Base-by-base conservation (phyloP, 2,329 filamentous ascomycete species). In the Trichoderma aggressivum region DNA sequence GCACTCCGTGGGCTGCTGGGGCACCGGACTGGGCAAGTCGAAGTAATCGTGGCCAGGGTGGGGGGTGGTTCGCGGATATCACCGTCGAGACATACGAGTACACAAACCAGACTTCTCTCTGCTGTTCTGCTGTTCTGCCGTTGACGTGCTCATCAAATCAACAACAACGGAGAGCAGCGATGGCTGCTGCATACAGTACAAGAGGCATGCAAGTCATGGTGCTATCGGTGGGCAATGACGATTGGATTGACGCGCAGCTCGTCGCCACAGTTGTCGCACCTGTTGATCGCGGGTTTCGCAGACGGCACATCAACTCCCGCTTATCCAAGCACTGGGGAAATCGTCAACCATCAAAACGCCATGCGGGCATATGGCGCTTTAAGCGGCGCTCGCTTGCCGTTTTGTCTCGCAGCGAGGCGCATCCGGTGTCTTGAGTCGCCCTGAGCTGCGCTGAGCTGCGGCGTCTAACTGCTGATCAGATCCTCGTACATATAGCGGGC, bases 1-100 rank as follows among this genome's bases (percentile, higher is more conserved):
- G 28, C 28, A 34, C 55, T 59, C 55, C 55, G 21, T 39, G 21
- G 36, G 60, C 24, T 50, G 26, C 39, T 30, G 30, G 61, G 39
- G 39, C 39, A 24, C 65, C 65, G 32, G 28, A 68, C 65, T 50
- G 65, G 64, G 65, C 65, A 68, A 68, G 55, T 68, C 55, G 36
- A 60, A 68, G 12, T 53, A 56, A 58, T 53, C 34, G 50, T 24
- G 36, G 50, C 36, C 21, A 28, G 34, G 64, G 62, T 47, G 28
- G 50, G 55, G 62, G 47, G n/a, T n/a, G 47, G 39, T 8, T 53
- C 10, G 55, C 65, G 36, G 65, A 60, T 26, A 68, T 68, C 26
- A 26, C 63, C 62, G 62, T 32, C 7, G 39, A 16, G 36, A n/a
- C 14, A 30, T 32, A 28, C 3, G 26, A 3, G 5, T 5, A 4